Conservation (phyloP, 208 protist genomes). For the Naegleria gruberi region DNA sequence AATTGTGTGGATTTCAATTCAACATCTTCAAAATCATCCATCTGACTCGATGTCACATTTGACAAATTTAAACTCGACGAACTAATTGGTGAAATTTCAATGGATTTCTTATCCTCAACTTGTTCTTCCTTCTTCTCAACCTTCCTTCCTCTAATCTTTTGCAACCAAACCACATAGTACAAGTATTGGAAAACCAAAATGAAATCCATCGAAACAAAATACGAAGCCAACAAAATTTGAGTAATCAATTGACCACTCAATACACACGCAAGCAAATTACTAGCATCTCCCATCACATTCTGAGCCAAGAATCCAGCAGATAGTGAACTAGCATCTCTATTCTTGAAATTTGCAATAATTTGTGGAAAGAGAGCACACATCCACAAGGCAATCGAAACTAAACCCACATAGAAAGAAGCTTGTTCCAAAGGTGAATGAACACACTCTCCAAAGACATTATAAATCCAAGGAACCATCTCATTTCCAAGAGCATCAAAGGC, state of each 20-base stretch:
- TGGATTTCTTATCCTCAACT: too few relatives aligned
- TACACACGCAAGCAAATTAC: neutral
- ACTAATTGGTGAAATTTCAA: too few relatives aligned
- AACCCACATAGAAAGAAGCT: constrained; percentile 15
- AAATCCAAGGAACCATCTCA: too few relatives aligned
- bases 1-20: too few relatives aligned
- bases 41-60: too few relatives aligned
- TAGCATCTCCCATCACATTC: neutral
- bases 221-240: neutral
- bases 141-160: too few relatives aligned
- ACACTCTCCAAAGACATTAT: neutral
- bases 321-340: neutral
- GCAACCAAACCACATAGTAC: too few relatives aligned
- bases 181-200: neutral
- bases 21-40: too few relatives aligned
- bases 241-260: neutral
- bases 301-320: neutral
- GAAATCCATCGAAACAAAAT: neutral
- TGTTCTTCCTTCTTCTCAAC: too few relatives aligned
- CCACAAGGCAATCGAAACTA: neutral
- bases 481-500: too few relatives aligned
- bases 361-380: neutral
- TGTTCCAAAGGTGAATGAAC: neutral
- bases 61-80: too few relatives aligned
- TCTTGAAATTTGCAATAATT: neutral